Evolutionary conservation across 202 grass and related monocot species (phyloP).

Genomic region (Miscanthus sacchariflorus): DNA sequence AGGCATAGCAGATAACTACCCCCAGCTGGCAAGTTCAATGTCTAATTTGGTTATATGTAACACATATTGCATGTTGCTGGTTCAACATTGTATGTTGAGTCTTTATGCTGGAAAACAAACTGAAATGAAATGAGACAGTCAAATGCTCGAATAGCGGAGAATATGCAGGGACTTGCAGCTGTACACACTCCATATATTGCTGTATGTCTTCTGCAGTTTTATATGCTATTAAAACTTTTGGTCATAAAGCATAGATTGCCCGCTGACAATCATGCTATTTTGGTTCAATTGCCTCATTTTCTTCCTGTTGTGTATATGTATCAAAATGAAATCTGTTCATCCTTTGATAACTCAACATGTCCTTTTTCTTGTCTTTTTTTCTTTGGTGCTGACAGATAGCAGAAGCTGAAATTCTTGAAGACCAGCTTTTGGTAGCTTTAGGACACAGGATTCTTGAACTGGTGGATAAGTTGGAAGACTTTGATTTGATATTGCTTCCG

Average conservation of each 20-base stretch:
- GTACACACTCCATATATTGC: not conserved
- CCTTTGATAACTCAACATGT: not conserved
- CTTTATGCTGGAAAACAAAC: not conserved
- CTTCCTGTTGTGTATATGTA: not conserved
- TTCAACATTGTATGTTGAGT: not conserved
- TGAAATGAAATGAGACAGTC: not conserved
- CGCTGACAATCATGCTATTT: not conserved
- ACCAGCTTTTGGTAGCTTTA: constrained; percentile 92
- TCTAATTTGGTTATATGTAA: not conserved
- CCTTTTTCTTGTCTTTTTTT: no score
- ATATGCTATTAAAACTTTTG: not conserved
- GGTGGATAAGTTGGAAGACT: constrained; percentile 89
- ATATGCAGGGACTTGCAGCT: not conserved
- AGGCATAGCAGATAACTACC: not conserved
- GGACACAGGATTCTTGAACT: constrained; percentile 98
- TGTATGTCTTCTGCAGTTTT: constrained; percentile 20
- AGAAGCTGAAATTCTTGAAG: constrained; percentile 95
- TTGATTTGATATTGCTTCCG: constrained; percentile 90
- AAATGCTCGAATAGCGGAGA: not conserved
- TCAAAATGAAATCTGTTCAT: not conserved
- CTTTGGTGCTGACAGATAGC: constrained; percentile 65
- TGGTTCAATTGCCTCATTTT: not conserved
- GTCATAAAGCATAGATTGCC: not conserved
- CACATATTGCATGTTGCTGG: not conserved
- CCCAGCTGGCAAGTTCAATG: not conserved